phyloP scores from a whole-genome alignment of 306 rosid genomes.

The Purshia tridentata region DNA sequence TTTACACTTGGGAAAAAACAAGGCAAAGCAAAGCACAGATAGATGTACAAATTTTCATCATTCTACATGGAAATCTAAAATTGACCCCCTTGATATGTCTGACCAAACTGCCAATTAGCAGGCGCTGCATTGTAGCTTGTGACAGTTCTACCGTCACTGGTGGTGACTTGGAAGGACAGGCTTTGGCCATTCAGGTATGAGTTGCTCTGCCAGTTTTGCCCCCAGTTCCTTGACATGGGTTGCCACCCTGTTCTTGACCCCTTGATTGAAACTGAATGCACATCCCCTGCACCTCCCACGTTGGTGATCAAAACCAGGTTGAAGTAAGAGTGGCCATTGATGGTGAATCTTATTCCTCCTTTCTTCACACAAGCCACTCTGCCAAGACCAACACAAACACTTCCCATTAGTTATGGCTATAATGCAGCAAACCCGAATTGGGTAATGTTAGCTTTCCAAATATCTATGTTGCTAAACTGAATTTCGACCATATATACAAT shows the following conservation, averaged over 20 bases:
- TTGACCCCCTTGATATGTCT: slow-evolving; percentile 71
- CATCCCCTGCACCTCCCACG: slow-evolving; percentile 87
- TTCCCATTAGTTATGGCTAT: background rate
- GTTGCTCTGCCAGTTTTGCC: slow-evolving; percentile 95
- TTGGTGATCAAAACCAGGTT: slow-evolving; percentile 83
- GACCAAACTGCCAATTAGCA: slow-evolving; percentile 80
- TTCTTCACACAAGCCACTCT: slow-evolving; percentile 80
- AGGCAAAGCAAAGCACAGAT: background rate
- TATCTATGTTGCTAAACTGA: too few relatives aligned
- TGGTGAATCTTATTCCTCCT: slow-evolving; percentile 90
- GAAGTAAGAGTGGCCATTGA: slow-evolving; percentile 94
- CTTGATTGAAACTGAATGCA: slow-evolving; percentile 73
- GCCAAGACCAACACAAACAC: slow-evolving; percentile 13
- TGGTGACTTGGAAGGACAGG: slow-evolving; percentile 82
- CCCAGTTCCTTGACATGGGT: slow-evolving; percentile 90
- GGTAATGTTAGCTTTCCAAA: too few relatives aligned
- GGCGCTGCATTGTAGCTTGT: slow-evolving; percentile 62
- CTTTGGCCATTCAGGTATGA: slow-evolving; percentile 71
- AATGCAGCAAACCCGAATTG: too few relatives aligned
- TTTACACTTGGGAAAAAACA: background rate
- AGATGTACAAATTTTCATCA: background rate
- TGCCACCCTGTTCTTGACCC: slow-evolving; percentile 83
- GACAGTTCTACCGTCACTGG: slow-evolving; percentile 75
- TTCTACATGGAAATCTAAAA: slow-evolving; percentile 29
- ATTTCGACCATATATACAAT: too few relatives aligned